Evolutionary conservation across 208 protist genomes (phyloP), one percentile per base, ranked within the genome.

Genomic region (Trypanosomatidae sp.): DNA sequence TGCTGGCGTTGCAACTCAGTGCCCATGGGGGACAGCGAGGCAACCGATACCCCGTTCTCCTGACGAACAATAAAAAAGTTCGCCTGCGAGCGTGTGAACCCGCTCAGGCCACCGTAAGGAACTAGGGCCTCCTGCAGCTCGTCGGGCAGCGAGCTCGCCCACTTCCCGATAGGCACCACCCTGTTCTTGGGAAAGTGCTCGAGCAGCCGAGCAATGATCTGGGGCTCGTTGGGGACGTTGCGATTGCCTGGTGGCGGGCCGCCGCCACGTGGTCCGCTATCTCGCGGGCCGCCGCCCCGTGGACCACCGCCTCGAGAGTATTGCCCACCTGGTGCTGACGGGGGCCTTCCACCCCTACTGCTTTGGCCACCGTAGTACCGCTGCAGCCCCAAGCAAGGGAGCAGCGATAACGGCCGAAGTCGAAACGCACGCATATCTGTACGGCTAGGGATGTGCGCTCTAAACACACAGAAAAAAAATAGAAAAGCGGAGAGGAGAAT

Each of bases 11-110:
- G 82, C 60, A 94, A 62, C n/a, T 83, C 73, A 2, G 69, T 66
- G 2, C 79, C 87, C 82, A 92, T 88, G 4, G 83, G 80, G 22
- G 87, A 88, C 44, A 94, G 80, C 5, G 87, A 87, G 3, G 86
- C 79, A 49, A 94, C 73, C 9, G 83, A 78, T 0, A 87, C 76
- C 43, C 82, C 87, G 33, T 91, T 91, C 56, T 94, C 85, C 47
- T 81, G 85, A 7, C 85, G 75, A 22, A 90, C 77, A 58, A 89
- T 85, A 74, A 94, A 94, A 71, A 94, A 94, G 62, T 94, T 94
- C 6, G 36, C 80, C 66, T 94, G 87, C 0, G 81, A 76, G 59
- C 74, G 66, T 0, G 82, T 66, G 78, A 94, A 94, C 2, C 76
- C 76, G 9, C 79, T 69, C 9, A 94, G 65, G 9, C 90, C 90